phyloP scores from a whole-genome alignment of 2,329 filamentous ascomycete genomes.

The Pestalotiopsis sp. region DNA sequence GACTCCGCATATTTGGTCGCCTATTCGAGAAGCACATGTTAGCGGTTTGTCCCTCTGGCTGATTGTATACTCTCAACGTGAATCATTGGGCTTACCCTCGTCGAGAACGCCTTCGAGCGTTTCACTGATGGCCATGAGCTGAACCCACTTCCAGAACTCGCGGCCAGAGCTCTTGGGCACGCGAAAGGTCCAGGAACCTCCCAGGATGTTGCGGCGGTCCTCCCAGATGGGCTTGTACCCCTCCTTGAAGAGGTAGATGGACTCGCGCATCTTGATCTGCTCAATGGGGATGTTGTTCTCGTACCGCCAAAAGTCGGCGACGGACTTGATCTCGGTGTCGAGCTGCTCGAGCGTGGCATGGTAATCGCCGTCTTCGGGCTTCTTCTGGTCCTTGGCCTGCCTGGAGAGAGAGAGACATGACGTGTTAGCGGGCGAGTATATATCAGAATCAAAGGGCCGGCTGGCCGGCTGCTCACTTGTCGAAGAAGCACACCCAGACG shows the following conservation, averaged over 20 bases:
- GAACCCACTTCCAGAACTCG: slow-evolving; percentile 80
- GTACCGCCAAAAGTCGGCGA: slow-evolving; percentile 85
- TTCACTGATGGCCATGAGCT: slow-evolving; percentile 83
- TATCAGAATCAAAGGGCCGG: not conserved
- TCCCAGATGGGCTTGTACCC: slow-evolving; percentile 80
- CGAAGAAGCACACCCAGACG: slow-evolving; percentile 76
- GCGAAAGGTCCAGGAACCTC: slow-evolving; percentile 91
- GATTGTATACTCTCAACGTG: not conserved
- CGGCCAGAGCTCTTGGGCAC: slow-evolving; percentile 75
- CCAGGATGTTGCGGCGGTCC: slow-evolving; percentile 82
- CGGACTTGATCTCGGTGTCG: slow-evolving; percentile 70
- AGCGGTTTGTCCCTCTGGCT: not conserved
- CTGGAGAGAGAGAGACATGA: slow-evolving; percentile 26
- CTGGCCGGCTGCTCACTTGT: slow-evolving; percentile 46
- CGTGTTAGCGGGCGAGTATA: not conserved
- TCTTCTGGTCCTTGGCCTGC: slow-evolving; percentile 47
- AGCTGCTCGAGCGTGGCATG: slow-evolving; percentile 63
- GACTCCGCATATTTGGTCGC: slow-evolving; percentile 86
- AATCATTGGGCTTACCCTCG: slow-evolving; percentile 53
- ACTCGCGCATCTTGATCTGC: slow-evolving; percentile 76
- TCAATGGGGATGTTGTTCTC: slow-evolving; percentile 80
- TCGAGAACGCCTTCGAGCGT: slow-evolving; percentile 75
- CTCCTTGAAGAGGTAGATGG: slow-evolving; percentile 78
- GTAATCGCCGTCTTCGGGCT: slow-evolving; percentile 46
- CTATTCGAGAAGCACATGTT: slow-evolving; percentile 41